phyloP scores from a whole-genome alignment of 768 basidiomycete species.

The Termitomyces sp. region DNA sequence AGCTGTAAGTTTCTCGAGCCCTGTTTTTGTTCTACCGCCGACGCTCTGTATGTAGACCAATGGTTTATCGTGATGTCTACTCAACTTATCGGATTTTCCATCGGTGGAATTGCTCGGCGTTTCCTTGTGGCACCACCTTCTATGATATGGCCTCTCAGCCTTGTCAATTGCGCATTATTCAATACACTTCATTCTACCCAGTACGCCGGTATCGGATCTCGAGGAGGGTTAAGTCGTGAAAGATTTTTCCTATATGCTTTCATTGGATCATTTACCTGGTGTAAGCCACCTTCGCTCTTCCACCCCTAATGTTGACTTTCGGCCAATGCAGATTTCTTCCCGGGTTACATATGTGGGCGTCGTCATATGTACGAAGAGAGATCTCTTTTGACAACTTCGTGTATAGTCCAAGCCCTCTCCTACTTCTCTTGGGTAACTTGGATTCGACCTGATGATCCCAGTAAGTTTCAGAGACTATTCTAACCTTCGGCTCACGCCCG shows the following conservation, averaged over 20 bases:
- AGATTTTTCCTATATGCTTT: conserved; percentile 66
- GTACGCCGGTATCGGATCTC: conserved; percentile 58
- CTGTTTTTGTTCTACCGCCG: neutral
- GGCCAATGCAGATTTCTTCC: conserved; percentile 28
- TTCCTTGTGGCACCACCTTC: conserved; percentile 67
- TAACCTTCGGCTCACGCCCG: neutral
- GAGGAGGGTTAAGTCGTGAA: conserved; percentile 60
- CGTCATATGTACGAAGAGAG: neutral
- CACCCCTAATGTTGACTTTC: conserved; percentile 20
- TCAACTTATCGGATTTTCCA: conserved; percentile 71
- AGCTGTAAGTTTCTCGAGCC: conserved; percentile 34
- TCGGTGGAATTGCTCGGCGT: conserved; percentile 65
- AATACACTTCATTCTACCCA: conserved; percentile 71
- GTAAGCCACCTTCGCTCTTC: conserved; percentile 25
- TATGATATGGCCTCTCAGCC: conserved; percentile 66
- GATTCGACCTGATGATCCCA: conserved; percentile 44
- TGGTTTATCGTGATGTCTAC: conserved; percentile 69
- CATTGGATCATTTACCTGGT: conserved; percentile 53
- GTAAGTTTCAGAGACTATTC: conserved; percentile 23
- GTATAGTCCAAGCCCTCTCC: conserved; percentile 40
- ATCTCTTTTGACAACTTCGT: neutral
- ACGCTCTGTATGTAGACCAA: conserved; percentile 41
- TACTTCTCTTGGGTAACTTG: conserved; percentile 59
- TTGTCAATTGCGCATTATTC: conserved; percentile 68
- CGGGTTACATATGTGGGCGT: conserved; percentile 36